Conservation (phyloP, 441 rosid genomes). For the Populus trichocarpa region DNA sequence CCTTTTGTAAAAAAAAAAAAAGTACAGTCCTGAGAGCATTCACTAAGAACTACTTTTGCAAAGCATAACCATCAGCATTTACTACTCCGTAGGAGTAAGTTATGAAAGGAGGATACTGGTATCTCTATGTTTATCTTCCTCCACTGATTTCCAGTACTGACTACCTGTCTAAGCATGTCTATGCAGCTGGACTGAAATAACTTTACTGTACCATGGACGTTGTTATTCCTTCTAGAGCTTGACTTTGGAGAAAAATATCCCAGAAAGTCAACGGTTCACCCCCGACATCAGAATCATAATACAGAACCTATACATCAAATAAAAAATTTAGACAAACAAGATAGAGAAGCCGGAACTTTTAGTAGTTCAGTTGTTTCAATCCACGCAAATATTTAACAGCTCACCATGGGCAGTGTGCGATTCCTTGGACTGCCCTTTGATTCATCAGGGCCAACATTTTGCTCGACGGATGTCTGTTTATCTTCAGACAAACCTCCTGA, state of each 20-base stretch:
- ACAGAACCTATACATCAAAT: slow-evolving; percentile 54
- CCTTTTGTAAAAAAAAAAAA: neutral
- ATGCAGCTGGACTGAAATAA: slow-evolving; percentile 10
- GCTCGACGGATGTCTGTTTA: slow-evolving; percentile 41
- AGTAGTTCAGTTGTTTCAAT: neutral
- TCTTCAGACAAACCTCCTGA: slow-evolving; percentile 37
- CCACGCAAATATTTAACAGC: neutral
- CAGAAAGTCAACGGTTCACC: slow-evolving; percentile 84
- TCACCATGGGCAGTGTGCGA: slow-evolving; percentile 39
- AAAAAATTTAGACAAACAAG: slow-evolving; percentile 14
- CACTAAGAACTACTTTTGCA: neutral
- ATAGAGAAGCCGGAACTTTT: neutral
- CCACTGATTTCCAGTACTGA: neutral
- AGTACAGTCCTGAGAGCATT: slow-evolving; percentile 6
- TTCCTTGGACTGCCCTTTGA: slow-evolving; percentile 40
- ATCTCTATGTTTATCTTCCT: slow-evolving; percentile 3
- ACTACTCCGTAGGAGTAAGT: neutral
- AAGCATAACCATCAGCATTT: neutral
- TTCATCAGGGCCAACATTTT: slow-evolving; percentile 48
- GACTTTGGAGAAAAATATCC: slow-evolving; percentile 94
- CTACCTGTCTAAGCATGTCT: slow-evolving; percentile 3
- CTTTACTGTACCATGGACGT: slow-evolving; percentile 71
- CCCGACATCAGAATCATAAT: slow-evolving; percentile 81
- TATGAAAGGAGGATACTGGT: neutral
- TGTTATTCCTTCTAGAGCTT: slow-evolving; percentile 90